A percentile compares a stretch with the other conserved stretches of the same genome.
Evolutionary conservation across 768 basidiomycete species (phyloP).

Genomic region (Coprinopsis strossmayeri): DNA sequence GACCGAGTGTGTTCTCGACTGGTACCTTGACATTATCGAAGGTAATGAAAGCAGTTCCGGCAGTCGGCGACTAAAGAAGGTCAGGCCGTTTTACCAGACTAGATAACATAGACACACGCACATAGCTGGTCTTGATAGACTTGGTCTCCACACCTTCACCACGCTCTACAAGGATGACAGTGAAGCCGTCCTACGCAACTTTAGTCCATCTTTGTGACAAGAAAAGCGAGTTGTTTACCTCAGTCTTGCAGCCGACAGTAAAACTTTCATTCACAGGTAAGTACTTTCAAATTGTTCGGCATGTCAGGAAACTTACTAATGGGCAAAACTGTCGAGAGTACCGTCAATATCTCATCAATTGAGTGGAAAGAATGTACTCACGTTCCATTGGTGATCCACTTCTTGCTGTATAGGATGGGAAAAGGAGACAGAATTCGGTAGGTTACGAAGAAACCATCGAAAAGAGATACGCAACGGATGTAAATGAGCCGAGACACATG

Average conservation of each 20-base stretch:
- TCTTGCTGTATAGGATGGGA: slow-evolving; percentile 40
- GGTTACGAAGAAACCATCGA: background rate
- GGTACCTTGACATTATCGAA: slow-evolving; percentile 86
- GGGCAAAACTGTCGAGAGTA: slow-evolving; percentile 14
- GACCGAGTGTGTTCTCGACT: slow-evolving; percentile 72
- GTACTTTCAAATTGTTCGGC: background rate
- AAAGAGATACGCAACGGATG: background rate
- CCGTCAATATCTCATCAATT: background rate
- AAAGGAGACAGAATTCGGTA: background rate
- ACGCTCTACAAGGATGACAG: slow-evolving; percentile 73
- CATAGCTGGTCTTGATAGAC: slow-evolving; percentile 34
- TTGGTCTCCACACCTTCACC: slow-evolving; percentile 42
- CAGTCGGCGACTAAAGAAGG: slow-evolving; percentile 27
- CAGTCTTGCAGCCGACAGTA: slow-evolving; percentile 68
- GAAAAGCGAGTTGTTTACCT: slow-evolving; percentile 13
- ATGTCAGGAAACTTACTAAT: slow-evolving; percentile 9
- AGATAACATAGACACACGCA: background rate
- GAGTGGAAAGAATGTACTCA: background rate
- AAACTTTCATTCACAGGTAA: slow-evolving; percentile 46
- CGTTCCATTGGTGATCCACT: slow-evolving; percentile 57
- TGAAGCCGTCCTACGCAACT: slow-evolving; percentile 45
- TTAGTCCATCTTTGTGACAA: background rate
- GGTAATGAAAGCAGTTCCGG: slow-evolving; percentile 34
- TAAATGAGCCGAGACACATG: background rate
- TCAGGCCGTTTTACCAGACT: background rate